Percentiles rank a stretch among this genome's conserved stretches.
phyloP scores from a whole-genome alignment of 176 grass and related monocot species.

The Juncus inflexus region DNA sequence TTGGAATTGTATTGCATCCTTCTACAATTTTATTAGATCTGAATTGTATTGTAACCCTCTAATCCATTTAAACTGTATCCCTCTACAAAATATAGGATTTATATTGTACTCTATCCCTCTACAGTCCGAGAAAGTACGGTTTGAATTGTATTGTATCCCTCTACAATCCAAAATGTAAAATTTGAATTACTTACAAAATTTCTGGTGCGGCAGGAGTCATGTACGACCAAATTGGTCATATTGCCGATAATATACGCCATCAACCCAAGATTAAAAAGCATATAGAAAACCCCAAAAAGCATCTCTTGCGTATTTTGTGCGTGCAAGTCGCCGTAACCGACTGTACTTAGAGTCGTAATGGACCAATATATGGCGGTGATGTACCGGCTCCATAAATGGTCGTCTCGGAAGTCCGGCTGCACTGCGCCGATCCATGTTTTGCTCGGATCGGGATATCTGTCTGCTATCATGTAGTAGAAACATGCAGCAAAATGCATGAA shows the following conservation, averaged over 20 bases:
- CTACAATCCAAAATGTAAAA: too few relatives aligned
- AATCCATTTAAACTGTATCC: too few relatives aligned
- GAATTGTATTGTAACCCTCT: not conserved
- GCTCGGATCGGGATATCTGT: slow-evolving; percentile 59
- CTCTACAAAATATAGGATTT: too few relatives aligned
- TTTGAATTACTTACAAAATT: slow-evolving; percentile 58
- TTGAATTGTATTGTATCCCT: too few relatives aligned
- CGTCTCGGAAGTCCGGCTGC: slow-evolving; percentile 62
- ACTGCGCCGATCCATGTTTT: slow-evolving; percentile 83
- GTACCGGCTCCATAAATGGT: slow-evolving; percentile 70
- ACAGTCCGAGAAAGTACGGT: too few relatives aligned
- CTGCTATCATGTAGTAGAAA: slow-evolving; percentile 83
- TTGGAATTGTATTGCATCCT: not conserved
- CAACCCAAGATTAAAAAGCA: slow-evolving; percentile 83
- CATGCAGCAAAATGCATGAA: slow-evolving; percentile 77
- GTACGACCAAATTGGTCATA: slow-evolving; percentile 90
- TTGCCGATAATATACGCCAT: slow-evolving; percentile 86
- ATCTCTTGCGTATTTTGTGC: slow-evolving; percentile 82
- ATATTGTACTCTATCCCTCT: too few relatives aligned
- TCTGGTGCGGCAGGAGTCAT: slow-evolving; percentile 72
- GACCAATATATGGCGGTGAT: slow-evolving; percentile 84
- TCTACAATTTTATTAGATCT: slow-evolving; percentile 5
- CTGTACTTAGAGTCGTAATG: slow-evolving; percentile 86
- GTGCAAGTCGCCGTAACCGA: slow-evolving; percentile 80
- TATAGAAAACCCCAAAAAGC: slow-evolving; percentile 70